Conservation (phyloP, 140 eudicot genomes). For the Stevia rebaudiana region DNA sequence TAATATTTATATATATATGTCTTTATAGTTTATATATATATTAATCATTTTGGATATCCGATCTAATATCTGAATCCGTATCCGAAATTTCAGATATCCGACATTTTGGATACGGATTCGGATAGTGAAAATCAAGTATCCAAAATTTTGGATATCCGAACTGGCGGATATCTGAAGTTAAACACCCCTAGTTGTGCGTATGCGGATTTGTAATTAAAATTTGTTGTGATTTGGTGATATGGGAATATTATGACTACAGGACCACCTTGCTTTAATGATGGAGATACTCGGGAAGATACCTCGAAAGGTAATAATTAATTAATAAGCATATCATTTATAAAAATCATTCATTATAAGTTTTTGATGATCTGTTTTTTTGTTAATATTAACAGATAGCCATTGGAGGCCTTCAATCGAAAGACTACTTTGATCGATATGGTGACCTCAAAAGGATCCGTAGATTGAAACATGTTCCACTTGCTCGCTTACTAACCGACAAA, state of each 20-base stretch:
- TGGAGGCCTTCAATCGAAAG: conserved; percentile 76
- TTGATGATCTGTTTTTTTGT: not conserved
- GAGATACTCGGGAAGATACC: conserved; percentile 96
- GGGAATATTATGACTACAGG: conserved; percentile 50
- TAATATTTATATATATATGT: too few species aligned
- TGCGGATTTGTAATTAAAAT: not conserved
- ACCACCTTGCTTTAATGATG: conserved; percentile 98
- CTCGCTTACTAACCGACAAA: conserved; percentile 64
- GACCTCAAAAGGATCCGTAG: conserved; percentile 93
- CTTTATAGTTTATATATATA: too few species aligned
- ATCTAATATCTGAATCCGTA: not conserved
- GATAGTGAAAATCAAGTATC: too few species aligned
- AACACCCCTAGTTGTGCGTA: not conserved
- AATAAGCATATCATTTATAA: not conserved
- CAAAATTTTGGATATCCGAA: not conserved
- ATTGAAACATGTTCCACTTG: conserved; percentile 60
- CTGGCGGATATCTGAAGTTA: not conserved
- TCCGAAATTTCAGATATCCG: not conserved
- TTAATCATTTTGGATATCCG: not conserved
- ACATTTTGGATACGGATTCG: not conserved
- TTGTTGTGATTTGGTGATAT: not conserved
- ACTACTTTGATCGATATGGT: conserved; percentile 90
- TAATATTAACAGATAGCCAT: conserved; percentile 51
- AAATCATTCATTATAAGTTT: not conserved
- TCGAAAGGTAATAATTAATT: conserved; percentile 49